Conservation (phyloP, 306 rosid genomes). For the Ormosia emarginata region DNA sequence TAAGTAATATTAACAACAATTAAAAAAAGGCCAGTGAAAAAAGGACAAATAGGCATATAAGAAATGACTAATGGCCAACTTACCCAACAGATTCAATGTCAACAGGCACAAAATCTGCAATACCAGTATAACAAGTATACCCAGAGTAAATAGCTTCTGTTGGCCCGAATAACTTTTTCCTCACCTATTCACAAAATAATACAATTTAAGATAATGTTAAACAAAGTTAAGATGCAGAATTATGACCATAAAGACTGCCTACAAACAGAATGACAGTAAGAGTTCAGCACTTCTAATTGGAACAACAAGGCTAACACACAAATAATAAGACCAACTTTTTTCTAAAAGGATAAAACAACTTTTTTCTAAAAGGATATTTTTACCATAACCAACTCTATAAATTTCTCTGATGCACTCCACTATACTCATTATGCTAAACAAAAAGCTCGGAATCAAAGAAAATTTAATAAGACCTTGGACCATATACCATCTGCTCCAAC, state of each 20-base stretch:
- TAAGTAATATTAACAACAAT: neutral
- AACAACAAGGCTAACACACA: neutral
- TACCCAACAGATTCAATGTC: slow-evolving; percentile 97
- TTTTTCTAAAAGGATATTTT: neutral
- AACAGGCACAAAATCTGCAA: slow-evolving; percentile 89
- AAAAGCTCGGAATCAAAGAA: neutral
- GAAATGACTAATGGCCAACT: slow-evolving; percentile 4
- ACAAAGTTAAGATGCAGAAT: neutral
- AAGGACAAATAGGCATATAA: slow-evolving; percentile 1
- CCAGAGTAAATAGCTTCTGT: slow-evolving; percentile 74
- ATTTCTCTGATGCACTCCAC: neutral
- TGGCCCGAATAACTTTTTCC: slow-evolving; percentile 69
- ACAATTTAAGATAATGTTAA: neutral
- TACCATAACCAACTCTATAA: neutral
- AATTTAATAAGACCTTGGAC: slow-evolving; percentile 68
- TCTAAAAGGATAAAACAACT: neutral
- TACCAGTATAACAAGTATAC: slow-evolving; percentile 95
- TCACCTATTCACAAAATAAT: slow-evolving; percentile 54
- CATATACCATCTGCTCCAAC: slow-evolving; percentile 98
- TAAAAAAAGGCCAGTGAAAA: neutral
- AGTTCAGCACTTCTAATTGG: neutral
- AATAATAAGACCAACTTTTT: neutral
- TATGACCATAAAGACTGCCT: neutral
- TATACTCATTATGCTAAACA: neutral
- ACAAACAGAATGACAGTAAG: neutral